Percentiles rank a stretch among this genome's conserved stretches.
Evolutionary conservation across 306 rosid genomes (phyloP).

Genomic region (Pterocarpus macrocarpus): DNA sequence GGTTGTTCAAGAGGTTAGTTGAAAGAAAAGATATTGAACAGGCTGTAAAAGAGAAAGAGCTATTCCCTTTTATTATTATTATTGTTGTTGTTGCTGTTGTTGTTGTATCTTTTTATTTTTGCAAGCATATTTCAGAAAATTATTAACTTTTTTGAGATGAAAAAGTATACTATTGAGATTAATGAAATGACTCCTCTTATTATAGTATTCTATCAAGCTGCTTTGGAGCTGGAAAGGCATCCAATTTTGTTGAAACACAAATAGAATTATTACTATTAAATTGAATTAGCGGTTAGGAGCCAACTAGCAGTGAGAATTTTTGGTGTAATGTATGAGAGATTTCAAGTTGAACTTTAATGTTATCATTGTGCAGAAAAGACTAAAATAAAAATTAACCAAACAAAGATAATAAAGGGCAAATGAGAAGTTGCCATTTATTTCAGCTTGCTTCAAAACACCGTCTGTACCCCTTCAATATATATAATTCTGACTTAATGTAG

Average conservation of each 20-base stretch:
- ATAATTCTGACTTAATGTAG: too few species aligned
- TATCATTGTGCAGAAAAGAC: background rate
- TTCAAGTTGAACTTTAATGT: background rate
- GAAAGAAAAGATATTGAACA: too few species aligned
- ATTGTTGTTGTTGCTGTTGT: background rate
- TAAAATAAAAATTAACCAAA: too few species aligned
- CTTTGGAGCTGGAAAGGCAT: background rate
- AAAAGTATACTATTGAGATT: background rate
- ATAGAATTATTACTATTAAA: background rate
- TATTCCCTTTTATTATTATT: too few species aligned
- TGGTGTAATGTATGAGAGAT: background rate
- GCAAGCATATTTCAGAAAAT: background rate
- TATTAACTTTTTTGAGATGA: background rate
- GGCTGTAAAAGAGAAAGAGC: too few species aligned
- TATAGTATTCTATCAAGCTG: background rate
- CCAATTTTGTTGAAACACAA: background rate
- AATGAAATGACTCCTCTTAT: background rate
- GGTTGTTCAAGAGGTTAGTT: too few species aligned
- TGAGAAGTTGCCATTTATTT: too few species aligned
- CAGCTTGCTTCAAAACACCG: too few species aligned
- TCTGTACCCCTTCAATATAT: too few species aligned
- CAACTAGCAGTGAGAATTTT: background rate
- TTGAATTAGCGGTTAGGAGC: background rate
- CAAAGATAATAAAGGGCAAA: too few species aligned
- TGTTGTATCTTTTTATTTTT: background rate